phyloP scores from a whole-genome alignment of 495 filamentous ascomycete species.

The Aspergillus affinis region DNA sequence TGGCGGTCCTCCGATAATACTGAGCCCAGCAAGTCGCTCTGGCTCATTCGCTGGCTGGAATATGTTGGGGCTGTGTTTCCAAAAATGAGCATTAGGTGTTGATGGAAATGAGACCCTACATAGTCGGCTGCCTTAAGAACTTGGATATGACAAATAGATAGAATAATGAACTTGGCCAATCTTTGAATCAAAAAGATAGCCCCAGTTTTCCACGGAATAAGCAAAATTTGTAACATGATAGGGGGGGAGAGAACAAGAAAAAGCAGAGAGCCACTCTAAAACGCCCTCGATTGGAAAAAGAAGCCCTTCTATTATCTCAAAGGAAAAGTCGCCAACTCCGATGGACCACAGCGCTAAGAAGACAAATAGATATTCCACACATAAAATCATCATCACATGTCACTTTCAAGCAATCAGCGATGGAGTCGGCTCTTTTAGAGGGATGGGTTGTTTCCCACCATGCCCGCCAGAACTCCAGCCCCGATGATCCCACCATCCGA shows the following conservation, averaged over 20 bases:
- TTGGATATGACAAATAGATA: background rate
- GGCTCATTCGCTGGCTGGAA: background rate
- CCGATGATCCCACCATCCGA: conserved; percentile 76
- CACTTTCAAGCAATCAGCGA: background rate
- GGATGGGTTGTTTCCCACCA: conserved; percentile 31
- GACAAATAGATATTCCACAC: conserved; percentile 1
- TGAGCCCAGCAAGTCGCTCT: background rate
- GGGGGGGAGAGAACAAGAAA: background rate
- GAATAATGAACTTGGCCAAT: background rate
- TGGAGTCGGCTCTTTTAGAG: background rate
- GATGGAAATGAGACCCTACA: background rate
- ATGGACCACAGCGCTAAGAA: conserved; percentile 5
- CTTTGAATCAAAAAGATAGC: background rate
- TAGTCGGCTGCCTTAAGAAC: background rate
- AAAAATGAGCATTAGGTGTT: background rate
- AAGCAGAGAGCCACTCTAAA: background rate
- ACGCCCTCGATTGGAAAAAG: conserved; percentile 9
- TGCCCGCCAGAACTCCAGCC: conserved; percentile 72
- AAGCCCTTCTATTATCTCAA: conserved; percentile 12
- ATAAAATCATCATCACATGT: conserved; percentile 12
- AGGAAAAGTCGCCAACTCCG: conserved; percentile 8
- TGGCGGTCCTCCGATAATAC: background rate
- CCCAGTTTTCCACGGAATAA: background rate
- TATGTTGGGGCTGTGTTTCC: background rate
- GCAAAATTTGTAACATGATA: background rate